Conservation (phyloP, 192 early-diverging fungal species). For the Coemansia sp. region DNA sequence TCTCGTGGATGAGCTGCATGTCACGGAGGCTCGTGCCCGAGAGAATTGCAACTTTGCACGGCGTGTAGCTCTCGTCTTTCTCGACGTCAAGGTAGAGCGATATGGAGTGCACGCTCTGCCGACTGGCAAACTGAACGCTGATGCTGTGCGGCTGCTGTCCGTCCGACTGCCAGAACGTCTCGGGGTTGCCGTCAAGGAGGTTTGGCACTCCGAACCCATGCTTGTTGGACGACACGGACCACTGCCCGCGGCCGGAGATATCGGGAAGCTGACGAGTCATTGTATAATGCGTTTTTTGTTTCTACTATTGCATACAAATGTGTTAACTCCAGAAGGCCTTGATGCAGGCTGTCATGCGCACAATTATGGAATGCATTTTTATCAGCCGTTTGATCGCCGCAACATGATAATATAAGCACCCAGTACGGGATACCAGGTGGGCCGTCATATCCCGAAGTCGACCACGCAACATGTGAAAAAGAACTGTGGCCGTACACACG, state of each 20-base stretch:
- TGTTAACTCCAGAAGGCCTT: too few relatives aligned
- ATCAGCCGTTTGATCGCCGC: too few relatives aligned
- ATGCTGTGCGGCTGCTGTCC: slow-evolving; percentile 45
- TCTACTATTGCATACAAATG: too few relatives aligned
- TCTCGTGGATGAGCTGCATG: slow-evolving; percentile 22
- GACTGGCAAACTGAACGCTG: slow-evolving; percentile 15
- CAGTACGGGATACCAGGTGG: too few relatives aligned
- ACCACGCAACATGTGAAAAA: too few relatives aligned
- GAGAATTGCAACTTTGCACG: slow-evolving; percentile 21
- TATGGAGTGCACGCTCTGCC: slow-evolving; percentile 29
- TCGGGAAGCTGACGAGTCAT: neutral
- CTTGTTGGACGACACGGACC: slow-evolving; percentile 39
- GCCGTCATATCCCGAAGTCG: too few relatives aligned
- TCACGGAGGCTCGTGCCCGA: slow-evolving; percentile 31
- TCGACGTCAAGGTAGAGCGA: slow-evolving; percentile 34
- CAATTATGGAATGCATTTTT: too few relatives aligned
- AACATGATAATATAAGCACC: neutral
- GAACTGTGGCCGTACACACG: too few relatives aligned
- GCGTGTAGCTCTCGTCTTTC: slow-evolving; percentile 51
- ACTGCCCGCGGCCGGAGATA: slow-evolving; percentile 7
- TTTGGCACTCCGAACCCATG: slow-evolving; percentile 25
- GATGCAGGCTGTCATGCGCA: too few relatives aligned
- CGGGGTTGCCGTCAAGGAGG: slow-evolving; percentile 20
- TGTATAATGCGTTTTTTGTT: too few relatives aligned
- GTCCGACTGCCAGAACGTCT: slow-evolving; percentile 51